Evolutionary conservation across 2,329 filamentous ascomycete species (phyloP).

Genomic region (Fusarium bulbicola): DNA sequence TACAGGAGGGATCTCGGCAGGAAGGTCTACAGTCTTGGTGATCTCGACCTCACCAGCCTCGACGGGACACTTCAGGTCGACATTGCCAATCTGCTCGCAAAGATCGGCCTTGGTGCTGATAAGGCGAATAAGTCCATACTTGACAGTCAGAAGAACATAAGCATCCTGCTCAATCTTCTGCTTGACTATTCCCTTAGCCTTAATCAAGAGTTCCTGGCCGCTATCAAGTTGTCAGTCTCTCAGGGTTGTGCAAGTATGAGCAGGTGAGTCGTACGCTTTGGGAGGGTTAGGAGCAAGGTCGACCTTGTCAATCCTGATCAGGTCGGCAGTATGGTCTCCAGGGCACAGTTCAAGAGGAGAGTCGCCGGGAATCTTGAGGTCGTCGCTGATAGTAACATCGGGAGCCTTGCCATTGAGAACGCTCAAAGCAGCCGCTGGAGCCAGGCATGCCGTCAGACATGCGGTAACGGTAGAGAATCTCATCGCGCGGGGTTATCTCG

Average conservation of each 20-base stretch:
- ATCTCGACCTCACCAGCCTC: conserved; percentile 79
- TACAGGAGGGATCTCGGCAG: conserved; percentile 88
- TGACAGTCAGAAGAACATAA: conserved; percentile 84
- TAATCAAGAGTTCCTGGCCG: conserved; percentile 80
- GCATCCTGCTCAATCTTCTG: conserved; percentile 80
- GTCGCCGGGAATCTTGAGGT: conserved; percentile 78
- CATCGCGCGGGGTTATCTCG: conserved; percentile 40
- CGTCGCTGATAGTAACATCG: conserved; percentile 56
- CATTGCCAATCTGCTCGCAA: conserved; percentile 88
- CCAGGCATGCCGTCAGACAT: conserved; percentile 56
- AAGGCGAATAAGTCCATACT: conserved; percentile 92
- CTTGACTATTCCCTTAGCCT: conserved; percentile 78
- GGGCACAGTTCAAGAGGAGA: conserved; percentile 85
- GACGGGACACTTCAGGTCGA: conserved; percentile 89
- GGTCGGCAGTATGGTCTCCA: conserved; percentile 71
- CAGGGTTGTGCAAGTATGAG: background rate
- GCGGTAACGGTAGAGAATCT: conserved; percentile 54
- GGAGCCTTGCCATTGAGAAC: conserved; percentile 48
- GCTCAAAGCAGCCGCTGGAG: conserved; percentile 57
- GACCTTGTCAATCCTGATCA: conserved; percentile 80
- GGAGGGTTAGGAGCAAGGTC: conserved; percentile 89
- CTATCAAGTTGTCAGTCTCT: conserved; percentile 58
- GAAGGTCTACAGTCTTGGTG: conserved; percentile 84
- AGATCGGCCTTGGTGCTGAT: conserved; percentile 84
- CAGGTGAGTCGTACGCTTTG: conserved; percentile 70